Base-by-base conservation (phyloP, 2,329 filamentous ascomycete species). In the Alternaria burnsii region DNA sequence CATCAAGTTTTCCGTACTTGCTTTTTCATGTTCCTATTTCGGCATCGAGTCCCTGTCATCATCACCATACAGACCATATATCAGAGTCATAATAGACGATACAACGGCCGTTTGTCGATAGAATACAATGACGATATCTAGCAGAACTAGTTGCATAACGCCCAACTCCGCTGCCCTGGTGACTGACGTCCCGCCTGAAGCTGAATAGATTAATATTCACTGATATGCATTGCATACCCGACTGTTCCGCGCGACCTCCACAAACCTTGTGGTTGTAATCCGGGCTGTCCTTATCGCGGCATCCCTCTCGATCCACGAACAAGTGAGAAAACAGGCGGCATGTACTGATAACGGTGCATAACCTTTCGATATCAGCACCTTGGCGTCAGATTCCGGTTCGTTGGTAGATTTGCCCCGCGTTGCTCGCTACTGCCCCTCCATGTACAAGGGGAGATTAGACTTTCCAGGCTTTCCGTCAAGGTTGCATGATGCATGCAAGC, bases 261-360 rank as follows among this genome's bases (percentile, higher is more conserved):
- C 51, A 42, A 46, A 41, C 16, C 38, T 42, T 40, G 43, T 48
- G 44, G 38, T 47, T 38, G 51, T 22, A 42, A 53, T 41, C 54
- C 44, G 54, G 52, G 34, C 32, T 40, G 16, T 14, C 28, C 58
- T 57, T 68, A 64, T 65, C 61, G 56, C 56, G 10, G 24, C 52
- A 55, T 57, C 28, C 44, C 55, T 50, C 18, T 11, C 48, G 48
- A 34, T 41, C 18, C 51, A 42, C 24, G 38, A 44, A 12, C 55
- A 43, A 34, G 55, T 44, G 58, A 18, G 44, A 55, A 42, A 32
- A 24, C 14, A 53, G 20, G 26, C 28, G 5, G 28, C 32, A 38
- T 50, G 50, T 44, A 63, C 61, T 70, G 69, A 71, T 71, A 71
- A 71, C 61, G 22, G 30, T 68, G 66, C 66, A 67, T 67, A 57